Evolutionary conservation across 768 basidiomycete genomes (phyloP), one percentile per base, ranked within the genome.

Genomic region (Trametes meyenii): DNA sequence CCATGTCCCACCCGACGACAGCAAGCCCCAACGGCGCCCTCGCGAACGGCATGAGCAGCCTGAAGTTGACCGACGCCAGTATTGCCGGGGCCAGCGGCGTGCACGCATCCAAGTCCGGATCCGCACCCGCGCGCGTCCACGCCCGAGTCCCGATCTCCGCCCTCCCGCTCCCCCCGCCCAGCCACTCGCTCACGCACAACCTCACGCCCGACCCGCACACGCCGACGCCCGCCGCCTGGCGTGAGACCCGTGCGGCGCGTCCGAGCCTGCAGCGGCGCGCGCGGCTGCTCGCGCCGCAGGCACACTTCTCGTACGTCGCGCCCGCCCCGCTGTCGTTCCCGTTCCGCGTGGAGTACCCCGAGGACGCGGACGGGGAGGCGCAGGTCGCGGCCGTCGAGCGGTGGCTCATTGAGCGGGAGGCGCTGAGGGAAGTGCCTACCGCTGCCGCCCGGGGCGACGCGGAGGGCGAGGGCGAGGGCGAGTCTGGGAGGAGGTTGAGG

Each of bases 241-340:
- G 81, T 39, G 72, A 77, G 17, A 74, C 85, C 11, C 80, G 88
- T 55, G 71, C 68, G 7, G 77, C 70, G 52, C 77, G 73, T 2
- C 91, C 92, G 0, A 89, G 85, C 69, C 63, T 87, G 21, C 90
- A 90, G 71, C 84, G 90, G 19, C 82, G 91, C 56, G 81, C 88
- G 39, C 83, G 88, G 60, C 76, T 91, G 1, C 75, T 90, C 17
- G 73, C 81, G 0, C 70, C 78, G 0, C 71, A 80, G 42, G 82
- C 83, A 4, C 93, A 95, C 72, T 95, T 86, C 74, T 83, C 89
- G n/a, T 86, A 87, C 70, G 87, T 93, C 56, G 81, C 90, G 3
- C 96, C 96, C 0, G 82, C 93, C 64, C 92, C 94, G 10, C 62
- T 90, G 0, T 76, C 87, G 2, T 98, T 97, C 74, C 96, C 96